phyloP scores from a whole-genome alignment of 441 rosid species.

The Metrosideros polymorpha region DNA sequence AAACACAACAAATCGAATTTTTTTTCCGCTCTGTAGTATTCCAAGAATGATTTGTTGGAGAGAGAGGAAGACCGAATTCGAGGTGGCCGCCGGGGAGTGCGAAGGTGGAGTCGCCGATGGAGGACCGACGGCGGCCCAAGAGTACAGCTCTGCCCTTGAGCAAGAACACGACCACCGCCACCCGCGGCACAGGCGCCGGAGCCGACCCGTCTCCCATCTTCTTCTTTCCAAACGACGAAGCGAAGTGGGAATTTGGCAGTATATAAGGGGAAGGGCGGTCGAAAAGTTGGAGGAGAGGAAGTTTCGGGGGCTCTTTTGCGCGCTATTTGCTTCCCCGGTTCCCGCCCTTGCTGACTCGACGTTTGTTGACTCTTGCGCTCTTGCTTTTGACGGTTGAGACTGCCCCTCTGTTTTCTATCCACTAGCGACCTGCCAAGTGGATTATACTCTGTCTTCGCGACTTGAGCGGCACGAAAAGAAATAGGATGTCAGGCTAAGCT shows the following conservation, averaged over 20 bases:
- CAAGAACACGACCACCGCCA: conserved; percentile 59
- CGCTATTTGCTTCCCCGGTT: neutral
- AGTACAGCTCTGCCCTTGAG: conserved; percentile 54
- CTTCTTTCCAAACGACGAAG: neutral
- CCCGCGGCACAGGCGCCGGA: conserved; percentile 28
- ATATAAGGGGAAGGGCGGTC: neutral
- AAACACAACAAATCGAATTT: neutral
- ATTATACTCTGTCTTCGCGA: neutral
- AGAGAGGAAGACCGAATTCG: conserved; percentile 52
- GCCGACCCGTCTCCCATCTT: conserved; percentile 6
- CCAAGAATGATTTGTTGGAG: neutral
- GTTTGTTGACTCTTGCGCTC: neutral
- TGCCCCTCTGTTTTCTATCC: neutral
- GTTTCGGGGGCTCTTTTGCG: neutral
- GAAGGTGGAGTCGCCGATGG: conserved; percentile 57
- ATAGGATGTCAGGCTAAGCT: neutral
- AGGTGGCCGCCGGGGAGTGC: conserved; percentile 95
- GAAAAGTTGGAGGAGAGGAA: neutral
- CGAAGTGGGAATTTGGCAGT: neutral
- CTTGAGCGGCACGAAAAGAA: neutral
- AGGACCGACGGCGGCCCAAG: conserved; percentile 57
- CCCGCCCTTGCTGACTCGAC: neutral
- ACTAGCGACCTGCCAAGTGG: neutral
- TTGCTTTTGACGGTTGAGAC: neutral
- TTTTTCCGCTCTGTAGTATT: neutral